These are phyloP conservation scores for Globisporangium rhizosaccharum DNA, from an alignment of 352 stramenopile genomes.

Conservation along the genomic window DNA sequence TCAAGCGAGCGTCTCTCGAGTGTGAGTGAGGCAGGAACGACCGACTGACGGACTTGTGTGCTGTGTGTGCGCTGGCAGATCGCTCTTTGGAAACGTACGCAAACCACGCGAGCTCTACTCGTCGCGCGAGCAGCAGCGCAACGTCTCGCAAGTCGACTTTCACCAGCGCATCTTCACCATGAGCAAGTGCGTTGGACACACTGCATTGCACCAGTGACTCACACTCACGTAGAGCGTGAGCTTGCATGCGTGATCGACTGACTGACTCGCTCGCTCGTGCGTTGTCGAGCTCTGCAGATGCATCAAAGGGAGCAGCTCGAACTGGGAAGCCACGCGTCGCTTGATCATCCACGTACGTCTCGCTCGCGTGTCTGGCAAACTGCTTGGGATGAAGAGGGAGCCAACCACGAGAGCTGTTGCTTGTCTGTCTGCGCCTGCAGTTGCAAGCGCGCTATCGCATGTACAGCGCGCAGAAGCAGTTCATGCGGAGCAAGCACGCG, in stretches of 20 bases:
- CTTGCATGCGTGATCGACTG: too few relatives aligned
- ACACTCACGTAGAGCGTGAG: too few relatives aligned
- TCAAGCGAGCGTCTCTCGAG: neutral
- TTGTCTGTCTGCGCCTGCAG: conserved; percentile 18
- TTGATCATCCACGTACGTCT: conserved; percentile 59
- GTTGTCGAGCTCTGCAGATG: conserved; percentile 20
- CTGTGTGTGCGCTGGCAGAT: conserved; percentile 19
- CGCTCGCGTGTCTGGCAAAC: neutral
- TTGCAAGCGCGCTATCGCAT: conserved; percentile 71
- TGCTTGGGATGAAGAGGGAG: too few relatives aligned
- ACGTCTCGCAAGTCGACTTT: conserved; percentile 66
- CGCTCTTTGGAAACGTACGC: conserved; percentile 65
- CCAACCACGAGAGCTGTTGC: neutral
- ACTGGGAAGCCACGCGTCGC: conserved; percentile 59
- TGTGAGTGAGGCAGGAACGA: neutral
- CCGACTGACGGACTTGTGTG: neutral
- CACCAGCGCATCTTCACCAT: conserved; percentile 66
- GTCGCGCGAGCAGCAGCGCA: conserved; percentile 65
- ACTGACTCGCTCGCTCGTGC: neutral
- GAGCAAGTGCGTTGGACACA: conserved; percentile 31
- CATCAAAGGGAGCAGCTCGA: conserved; percentile 44
- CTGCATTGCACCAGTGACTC: too few relatives aligned
- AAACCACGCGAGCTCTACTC: conserved; percentile 72
- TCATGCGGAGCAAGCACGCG: conserved; percentile 25
- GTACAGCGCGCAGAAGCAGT: conserved; percentile 56